These are phyloP conservation scores for Talaromyces verruculosus DNA, from an alignment of 2,329 filamentous ascomycete species.

Conservation along the genomic window DNA sequence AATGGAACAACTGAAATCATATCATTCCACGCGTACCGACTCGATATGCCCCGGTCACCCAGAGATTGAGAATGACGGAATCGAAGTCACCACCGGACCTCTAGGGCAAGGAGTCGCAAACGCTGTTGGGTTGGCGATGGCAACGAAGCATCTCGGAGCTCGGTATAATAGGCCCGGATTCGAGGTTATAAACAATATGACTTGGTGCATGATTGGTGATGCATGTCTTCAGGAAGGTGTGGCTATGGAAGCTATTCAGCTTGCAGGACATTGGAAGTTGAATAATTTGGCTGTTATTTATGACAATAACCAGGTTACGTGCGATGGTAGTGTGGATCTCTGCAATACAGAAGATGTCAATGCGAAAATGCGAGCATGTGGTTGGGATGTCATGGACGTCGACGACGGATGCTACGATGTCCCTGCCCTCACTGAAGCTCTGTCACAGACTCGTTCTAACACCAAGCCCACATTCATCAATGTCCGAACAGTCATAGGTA, in stretches of 20 bases:
- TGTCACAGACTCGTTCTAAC: constrained; percentile 42
- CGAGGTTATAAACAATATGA: constrained; percentile 51
- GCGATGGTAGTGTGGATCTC: constrained; percentile 57
- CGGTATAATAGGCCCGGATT: constrained; percentile 53
- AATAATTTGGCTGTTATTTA: constrained; percentile 60
- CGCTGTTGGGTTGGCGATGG: constrained; percentile 59
- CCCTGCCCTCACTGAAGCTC: constrained; percentile 47
- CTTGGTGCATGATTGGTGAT: constrained; percentile 59
- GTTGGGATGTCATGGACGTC: constrained; percentile 58
- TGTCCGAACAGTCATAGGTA: constrained; percentile 54
- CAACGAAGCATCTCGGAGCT: constrained; percentile 54
- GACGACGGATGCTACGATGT: constrained; percentile 56
- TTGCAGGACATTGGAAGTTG: constrained; percentile 57
- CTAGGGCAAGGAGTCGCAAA: constrained; percentile 61
- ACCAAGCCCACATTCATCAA: constrained; percentile 59
- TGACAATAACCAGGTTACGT: constrained; percentile 62
- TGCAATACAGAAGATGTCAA: constrained; percentile 59
- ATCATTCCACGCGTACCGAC: constrained; percentile 51
- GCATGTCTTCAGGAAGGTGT: constrained; percentile 62
- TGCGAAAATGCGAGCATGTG: constrained; percentile 57
- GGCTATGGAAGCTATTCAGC: constrained; percentile 56
- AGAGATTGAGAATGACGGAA: constrained; percentile 54
- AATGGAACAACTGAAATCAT: constrained; percentile 57
- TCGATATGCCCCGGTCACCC: constrained; percentile 55
- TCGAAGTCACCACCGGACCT: constrained; percentile 60